Percentiles rank a stretch among this genome's conserved stretches.
Evolutionary conservation across 2,329 filamentous ascomycete genomes (phyloP).

Genomic region (Colletotrichum coccodes): DNA sequence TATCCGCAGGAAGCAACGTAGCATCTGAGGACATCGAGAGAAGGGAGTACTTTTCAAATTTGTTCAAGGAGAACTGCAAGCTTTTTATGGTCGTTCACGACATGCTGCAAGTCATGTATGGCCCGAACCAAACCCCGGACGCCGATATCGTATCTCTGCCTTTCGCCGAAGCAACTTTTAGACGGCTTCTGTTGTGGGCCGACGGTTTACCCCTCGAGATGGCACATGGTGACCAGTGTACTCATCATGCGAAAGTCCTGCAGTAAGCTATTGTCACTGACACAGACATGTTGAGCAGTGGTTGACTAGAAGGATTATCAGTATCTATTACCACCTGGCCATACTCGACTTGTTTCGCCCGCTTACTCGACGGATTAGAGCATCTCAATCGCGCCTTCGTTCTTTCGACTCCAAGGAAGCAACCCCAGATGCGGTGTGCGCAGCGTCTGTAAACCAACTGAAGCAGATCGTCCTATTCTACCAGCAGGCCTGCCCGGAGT

Average conservation of each 20-base stretch:
- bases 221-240: constrained; percentile 36
- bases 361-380: constrained; percentile 29
- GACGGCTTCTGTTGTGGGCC: constrained; percentile 49
- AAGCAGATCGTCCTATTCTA: constrained; percentile 50
- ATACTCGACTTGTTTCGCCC: constrained; percentile 48
- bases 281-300: not conserved
- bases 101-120: constrained; percentile 39
- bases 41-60: not conserved
- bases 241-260: constrained; percentile 47
- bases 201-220: constrained; percentile 43
- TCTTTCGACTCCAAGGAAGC: constrained; percentile 44
- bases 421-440: constrained; percentile 42
- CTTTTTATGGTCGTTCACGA: constrained; percentile 49
- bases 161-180: constrained; percentile 48
- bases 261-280: constrained; percentile 44
- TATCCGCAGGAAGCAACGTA: not conserved
- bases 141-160: constrained; percentile 28
- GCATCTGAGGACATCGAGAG: not conserved
- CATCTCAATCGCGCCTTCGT: constrained; percentile 26
- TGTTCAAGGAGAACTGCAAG: constrained; percentile 35
- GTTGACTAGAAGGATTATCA: constrained; percentile 25
- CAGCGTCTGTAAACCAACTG: constrained; percentile 48
- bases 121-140: constrained; percentile 18
- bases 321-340: constrained; percentile 50
- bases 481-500: constrained; percentile 42